These are phyloP conservation scores for Cinnamomum chago DNA, from an alignment of 164 flowering plant genomes.

Conservation along the genomic window DNA sequence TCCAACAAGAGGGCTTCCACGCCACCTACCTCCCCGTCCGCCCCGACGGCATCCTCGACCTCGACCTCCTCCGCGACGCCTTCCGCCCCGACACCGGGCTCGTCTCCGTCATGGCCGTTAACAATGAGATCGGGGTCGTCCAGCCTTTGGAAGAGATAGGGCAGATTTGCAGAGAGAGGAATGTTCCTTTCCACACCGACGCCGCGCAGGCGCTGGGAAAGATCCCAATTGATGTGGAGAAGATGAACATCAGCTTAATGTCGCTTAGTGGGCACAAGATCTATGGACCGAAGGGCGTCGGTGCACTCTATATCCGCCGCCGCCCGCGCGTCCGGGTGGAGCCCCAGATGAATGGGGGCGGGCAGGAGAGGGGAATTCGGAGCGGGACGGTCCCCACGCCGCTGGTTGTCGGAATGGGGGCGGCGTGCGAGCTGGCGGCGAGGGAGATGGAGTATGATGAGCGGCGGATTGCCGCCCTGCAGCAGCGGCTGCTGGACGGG, in stretches of 20 bases:
- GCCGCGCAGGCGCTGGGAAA: slow-evolving; percentile 96
- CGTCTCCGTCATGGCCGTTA: slow-evolving; percentile 84
- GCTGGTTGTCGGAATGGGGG: slow-evolving; percentile 87
- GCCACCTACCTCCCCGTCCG: slow-evolving; percentile 82
- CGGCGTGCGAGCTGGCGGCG: slow-evolving; percentile 79
- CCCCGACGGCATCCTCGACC: slow-evolving; percentile 66
- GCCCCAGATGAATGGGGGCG: slow-evolving; percentile 96
- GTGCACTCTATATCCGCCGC: slow-evolving; percentile 79
- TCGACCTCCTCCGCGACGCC: slow-evolving; percentile 43
- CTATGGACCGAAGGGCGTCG: slow-evolving; percentile 94
- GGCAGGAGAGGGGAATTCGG: slow-evolving; percentile 88
- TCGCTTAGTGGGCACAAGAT: slow-evolving; percentile 89
- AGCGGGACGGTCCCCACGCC: slow-evolving; percentile 98
- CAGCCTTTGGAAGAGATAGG: slow-evolving; percentile 96
- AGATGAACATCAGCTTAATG: slow-evolving; percentile 84
- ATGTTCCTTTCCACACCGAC: slow-evolving; percentile 76
- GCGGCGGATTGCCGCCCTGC: slow-evolving; percentile 45
- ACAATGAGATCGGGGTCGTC: slow-evolving; percentile 93
- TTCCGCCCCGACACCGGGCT: slow-evolving; percentile 84
- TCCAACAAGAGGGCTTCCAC: slow-evolving; percentile 90
- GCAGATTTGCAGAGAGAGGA: slow-evolving; percentile 56
- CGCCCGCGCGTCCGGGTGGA: slow-evolving; percentile 82
- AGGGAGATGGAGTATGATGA: slow-evolving; percentile 90
- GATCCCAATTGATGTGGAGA: slow-evolving; percentile 75
- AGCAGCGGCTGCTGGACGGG: slow-evolving; percentile 72